These are phyloP conservation scores for Sporisorium exsertum DNA, from an alignment of 1,284 basidiomycete genomes.

Conservation along the genomic window DNA sequence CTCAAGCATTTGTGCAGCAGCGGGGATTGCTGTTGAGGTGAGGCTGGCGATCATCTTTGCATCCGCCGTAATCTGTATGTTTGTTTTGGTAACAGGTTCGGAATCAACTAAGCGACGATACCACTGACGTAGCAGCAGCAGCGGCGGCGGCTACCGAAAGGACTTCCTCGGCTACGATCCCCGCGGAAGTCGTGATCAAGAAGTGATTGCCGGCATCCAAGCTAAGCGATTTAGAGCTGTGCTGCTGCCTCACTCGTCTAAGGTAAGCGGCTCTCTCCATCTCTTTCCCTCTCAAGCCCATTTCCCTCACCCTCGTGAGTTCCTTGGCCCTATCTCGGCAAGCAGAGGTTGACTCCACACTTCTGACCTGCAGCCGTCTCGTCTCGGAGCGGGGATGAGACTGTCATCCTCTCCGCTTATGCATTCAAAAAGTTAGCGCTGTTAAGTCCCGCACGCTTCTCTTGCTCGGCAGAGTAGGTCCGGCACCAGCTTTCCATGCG, in stretches of 20 bases:
- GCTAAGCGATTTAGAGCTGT: not conserved
- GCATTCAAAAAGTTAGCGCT: not conserved
- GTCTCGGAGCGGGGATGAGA: not conserved
- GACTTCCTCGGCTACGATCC: not conserved
- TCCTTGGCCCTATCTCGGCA: not conserved
- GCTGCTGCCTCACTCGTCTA: not conserved
- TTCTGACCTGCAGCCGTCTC: not conserved
- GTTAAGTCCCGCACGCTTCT: not conserved
- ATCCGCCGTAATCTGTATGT: too few species aligned
- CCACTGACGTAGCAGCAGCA: slow-evolving; percentile 1
- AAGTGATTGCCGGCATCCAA: not conserved
- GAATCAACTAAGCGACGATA: not conserved
- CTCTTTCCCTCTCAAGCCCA: too few species aligned
- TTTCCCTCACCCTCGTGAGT: too few species aligned
- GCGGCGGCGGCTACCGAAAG: not conserved
- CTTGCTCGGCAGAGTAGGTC: not conserved
- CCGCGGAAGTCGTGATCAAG: not conserved
- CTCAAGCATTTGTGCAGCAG: not conserved
- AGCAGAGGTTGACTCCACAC: not conserved
- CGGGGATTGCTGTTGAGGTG: too few species aligned
- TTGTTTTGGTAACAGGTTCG: not conserved
- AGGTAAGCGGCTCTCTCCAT: not conserved
- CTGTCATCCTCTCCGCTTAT: not conserved
- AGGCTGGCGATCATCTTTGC: too few species aligned
- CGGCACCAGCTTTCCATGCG: not conserved